Conservation (phyloP, 768 basidiomycete species). For the Kwoniella europaea region DNA sequence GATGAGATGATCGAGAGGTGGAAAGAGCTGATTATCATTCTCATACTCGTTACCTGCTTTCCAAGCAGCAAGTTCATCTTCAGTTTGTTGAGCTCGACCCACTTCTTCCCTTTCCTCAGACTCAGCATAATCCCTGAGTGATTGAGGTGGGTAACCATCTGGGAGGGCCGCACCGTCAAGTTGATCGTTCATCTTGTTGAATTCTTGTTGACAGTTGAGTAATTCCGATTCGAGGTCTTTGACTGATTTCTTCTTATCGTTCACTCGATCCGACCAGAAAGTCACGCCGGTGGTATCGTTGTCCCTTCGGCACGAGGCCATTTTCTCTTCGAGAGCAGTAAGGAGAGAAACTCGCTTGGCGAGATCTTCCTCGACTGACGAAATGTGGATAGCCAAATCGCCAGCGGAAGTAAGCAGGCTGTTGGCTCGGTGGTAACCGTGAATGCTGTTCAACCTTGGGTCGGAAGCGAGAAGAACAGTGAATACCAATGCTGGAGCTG, state of each 20-base stretch:
- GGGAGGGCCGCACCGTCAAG: conserved; percentile 20
- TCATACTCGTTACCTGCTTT: conserved; percentile 35
- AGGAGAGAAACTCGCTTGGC: conserved; percentile 33
- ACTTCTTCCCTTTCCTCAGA: conserved; percentile 39
- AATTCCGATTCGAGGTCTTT: conserved; percentile 27
- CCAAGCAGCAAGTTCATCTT: conserved; percentile 50
- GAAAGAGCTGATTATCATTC: conserved; percentile 37
- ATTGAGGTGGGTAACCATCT: conserved; percentile 12
- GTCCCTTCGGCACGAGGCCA: conserved; percentile 20
- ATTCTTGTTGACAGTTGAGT: conserved; percentile 25
- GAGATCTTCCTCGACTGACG: conserved; percentile 30
- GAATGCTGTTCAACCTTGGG: conserved; percentile 47
- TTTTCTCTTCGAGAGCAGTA: conserved; percentile 41
- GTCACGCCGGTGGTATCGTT: conserved; percentile 34
- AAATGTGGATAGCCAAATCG: conserved; percentile 30
- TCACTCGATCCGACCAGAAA: conserved; percentile 47
- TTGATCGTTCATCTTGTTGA: conserved; percentile 26
- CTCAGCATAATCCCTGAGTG: conserved; percentile 30
- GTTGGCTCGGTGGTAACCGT: conserved; percentile 50
- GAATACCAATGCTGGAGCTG: conserved; percentile 49
- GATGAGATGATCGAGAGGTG: conserved; percentile 45
- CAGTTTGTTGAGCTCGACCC: conserved; percentile 32
- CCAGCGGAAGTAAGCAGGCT: conserved; percentile 27
- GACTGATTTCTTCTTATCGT: conserved; percentile 37
- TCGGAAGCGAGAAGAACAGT: conserved; percentile 54